Base-by-base conservation (phyloP, 352 stramenopile species). In the Phytophthora palmivora region DNA sequence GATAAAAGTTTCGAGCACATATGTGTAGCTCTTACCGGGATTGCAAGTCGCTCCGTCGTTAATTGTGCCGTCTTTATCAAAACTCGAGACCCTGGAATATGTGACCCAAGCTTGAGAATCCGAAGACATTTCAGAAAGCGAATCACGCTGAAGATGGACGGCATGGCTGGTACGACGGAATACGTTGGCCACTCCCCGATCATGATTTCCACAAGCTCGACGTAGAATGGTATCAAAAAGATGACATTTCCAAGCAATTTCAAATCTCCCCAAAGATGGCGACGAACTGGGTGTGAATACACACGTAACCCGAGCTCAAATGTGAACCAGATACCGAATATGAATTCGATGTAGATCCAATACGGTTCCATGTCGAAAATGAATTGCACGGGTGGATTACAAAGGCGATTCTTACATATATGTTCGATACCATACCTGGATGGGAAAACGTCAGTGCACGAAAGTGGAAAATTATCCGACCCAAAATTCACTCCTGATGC, bases 321-420 rank as follows among this genome's bases (percentile, higher is more conserved):
- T 0, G 76, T 83, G 58, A 88, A 88, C 28, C 67, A 49, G 9
- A 71, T 55, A 1, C 70, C 72, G 42, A 88, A 81, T 6, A 70
- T 14, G 12, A 70, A 69, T 46, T 88, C 78, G 6, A 82, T 52
- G 61, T 83, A 85, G 33, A 87, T 47, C 78, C 75, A 87, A 6
- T 69, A 50, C 11, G 67, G 61, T 46, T 82, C 74, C 72, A 88
- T 86, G 48, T 85, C 68, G 32, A 86, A 52, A 4, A 82, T 50
- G 10, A 82, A 53, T 15, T 67, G 62, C 10, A 75, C 36, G 2
- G 59, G 56, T 3, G 63, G 39, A n/a, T 83, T 76, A 47, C 76
- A 88, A 1, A 86, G 33, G 0, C 74, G 79, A 41, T 79, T 86
- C 16, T 75, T 74, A 45, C 76, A 75, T n/a, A 84, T 45, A 7